Conservation (phyloP, 345 rosid genomes). For the Eutrema heterophyllum region DNA sequence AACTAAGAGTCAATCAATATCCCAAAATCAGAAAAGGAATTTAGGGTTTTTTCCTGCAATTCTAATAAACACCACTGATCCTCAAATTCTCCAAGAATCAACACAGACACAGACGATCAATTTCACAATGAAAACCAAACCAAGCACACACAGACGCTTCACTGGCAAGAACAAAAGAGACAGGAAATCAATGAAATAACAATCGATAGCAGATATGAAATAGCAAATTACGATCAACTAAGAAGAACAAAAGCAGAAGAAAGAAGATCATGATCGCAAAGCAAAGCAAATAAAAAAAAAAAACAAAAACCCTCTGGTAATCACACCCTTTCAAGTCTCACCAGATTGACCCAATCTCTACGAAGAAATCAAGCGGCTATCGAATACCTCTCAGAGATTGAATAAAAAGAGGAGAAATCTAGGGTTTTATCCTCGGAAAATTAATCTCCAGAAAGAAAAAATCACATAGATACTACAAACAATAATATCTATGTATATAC, state of each 20-base stretch:
- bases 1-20: constrained; percentile 9
- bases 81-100: not conserved
- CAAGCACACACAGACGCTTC: constrained; percentile 14
- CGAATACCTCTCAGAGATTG: constrained; percentile 1
- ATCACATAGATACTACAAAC: not conserved
- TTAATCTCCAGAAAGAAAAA: constrained; percentile 10
- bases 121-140: not conserved
- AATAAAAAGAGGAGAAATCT: constrained; percentile 14
- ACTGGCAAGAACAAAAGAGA: not conserved
- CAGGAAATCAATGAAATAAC: too few relatives aligned
- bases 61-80: not conserved
- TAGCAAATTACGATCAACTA: too few relatives aligned
- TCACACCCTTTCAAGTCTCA: constrained; percentile 14
- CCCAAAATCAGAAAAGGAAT: constrained; percentile 7
- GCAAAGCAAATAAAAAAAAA: not conserved
- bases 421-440: constrained; percentile 23
- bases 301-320: not conserved
- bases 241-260: not conserved
- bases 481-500: not conserved
- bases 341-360: not conserved
- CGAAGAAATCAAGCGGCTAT: not conserved
- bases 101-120: constrained; percentile 12
- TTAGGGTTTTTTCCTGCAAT: not conserved
- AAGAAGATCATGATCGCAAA: constrained; percentile 22
- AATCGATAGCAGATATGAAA: too few relatives aligned